Conservation (phyloP, 306 rosid genomes). For the Castanea mollissima region DNA sequence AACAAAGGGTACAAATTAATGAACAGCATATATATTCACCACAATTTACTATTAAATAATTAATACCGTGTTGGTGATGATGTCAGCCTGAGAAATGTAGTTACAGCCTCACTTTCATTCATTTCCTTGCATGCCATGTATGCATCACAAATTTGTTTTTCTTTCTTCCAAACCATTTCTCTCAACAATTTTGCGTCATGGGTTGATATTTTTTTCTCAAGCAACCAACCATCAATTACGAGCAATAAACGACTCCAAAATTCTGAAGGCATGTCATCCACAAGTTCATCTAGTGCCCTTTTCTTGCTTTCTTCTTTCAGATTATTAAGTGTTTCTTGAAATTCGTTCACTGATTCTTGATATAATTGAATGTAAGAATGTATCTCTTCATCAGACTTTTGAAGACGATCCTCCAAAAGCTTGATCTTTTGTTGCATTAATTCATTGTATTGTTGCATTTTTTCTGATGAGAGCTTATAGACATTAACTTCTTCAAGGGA, state of each 20-base stretch:
- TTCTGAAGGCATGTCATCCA: slow-evolving; percentile 89
- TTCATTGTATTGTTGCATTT: slow-evolving; percentile 61
- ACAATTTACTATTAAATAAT: slow-evolving; percentile 22
- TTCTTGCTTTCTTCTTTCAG: slow-evolving; percentile 78
- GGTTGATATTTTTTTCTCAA: slow-evolving; percentile 68
- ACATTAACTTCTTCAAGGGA: slow-evolving; percentile 66
- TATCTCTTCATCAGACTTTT: slow-evolving; percentile 81
- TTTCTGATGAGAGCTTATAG: slow-evolving; percentile 71
- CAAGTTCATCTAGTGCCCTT: slow-evolving; percentile 57
- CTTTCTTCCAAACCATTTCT: slow-evolving; percentile 84
- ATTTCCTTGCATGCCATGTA: slow-evolving; percentile 64
- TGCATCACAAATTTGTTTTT: slow-evolving; percentile 51
- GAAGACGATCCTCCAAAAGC: slow-evolving; percentile 73
- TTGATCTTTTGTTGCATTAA: slow-evolving; percentile 75
- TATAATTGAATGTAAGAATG: slow-evolving; percentile 71
- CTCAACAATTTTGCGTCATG: slow-evolving; percentile 72
- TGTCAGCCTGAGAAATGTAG: slow-evolving; percentile 63
- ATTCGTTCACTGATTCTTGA: slow-evolving; percentile 82
- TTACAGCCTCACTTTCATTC: slow-evolving; percentile 57
- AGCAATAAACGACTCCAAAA: slow-evolving; percentile 89
- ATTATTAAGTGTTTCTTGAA: slow-evolving; percentile 66
- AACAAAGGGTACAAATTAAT: slow-evolving; percentile 48
- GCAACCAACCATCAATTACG: slow-evolving; percentile 85
- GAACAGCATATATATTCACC: slow-evolving; percentile 15
- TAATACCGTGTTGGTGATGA: slow-evolving; percentile 63